These are phyloP conservation scores for Cyclostephanos invisitatus DNA, from an alignment of 108 stramenopile species.

Conservation along the genomic window DNA sequence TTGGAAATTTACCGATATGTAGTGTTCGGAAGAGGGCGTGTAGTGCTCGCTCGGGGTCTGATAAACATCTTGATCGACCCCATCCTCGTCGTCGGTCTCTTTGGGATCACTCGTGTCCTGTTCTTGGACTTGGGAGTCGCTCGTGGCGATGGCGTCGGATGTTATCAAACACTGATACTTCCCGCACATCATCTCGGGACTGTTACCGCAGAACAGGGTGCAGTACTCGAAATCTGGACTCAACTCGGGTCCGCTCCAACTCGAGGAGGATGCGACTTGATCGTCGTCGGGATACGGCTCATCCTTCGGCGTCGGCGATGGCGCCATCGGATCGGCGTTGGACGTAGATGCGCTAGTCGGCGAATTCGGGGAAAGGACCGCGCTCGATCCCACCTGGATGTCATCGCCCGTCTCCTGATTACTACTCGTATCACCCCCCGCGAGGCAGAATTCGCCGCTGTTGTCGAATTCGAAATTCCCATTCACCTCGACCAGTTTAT, in stretches of 20 bases:
- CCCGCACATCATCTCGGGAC: neutral
- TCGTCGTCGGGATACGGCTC: slow-evolving; percentile 4
- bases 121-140: neutral
- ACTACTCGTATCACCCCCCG: neutral
- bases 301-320: neutral
- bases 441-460: slow-evolving; percentile 32
- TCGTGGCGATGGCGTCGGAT: neutral
- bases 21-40: slow-evolving; percentile 9
- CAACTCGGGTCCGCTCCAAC: slow-evolving; percentile 37
- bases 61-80: neutral
- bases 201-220: slow-evolving; percentile 35
- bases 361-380: neutral
- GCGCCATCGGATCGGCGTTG: neutral
- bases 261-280: neutral
- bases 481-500: slow-evolving; percentile 33
- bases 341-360: neutral
- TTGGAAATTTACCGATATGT: slow-evolving; percentile 35
- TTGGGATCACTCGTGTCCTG: slow-evolving; percentile 14
- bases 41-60: neutral
- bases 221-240: slow-evolving; percentile 37
- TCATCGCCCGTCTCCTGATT: neutral
- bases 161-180: neutral
- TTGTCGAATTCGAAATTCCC: slow-evolving; percentile 32
- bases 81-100: slow-evolving; percentile 14
- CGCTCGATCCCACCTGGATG: too few relatives aligned